Percentiles rank a stretch among this genome's conserved stretches.
phyloP scores from a whole-genome alignment of 805 yeast species.

The Monosporozyma solicola region DNA sequence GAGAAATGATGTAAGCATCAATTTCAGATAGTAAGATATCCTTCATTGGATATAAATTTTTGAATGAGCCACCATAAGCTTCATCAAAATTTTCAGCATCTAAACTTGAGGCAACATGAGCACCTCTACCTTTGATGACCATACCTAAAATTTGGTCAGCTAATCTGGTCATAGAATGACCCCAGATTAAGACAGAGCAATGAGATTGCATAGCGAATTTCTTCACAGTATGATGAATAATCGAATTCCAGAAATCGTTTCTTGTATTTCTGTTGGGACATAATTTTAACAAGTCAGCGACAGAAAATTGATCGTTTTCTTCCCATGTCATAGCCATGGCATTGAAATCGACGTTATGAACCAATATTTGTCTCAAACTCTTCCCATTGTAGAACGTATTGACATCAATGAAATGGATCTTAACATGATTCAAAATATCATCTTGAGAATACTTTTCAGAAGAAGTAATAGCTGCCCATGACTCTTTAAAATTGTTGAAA shows the following conservation, averaged over 20 bases:
- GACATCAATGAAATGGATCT: constrained; percentile 35
- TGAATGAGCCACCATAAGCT: constrained; percentile 29
- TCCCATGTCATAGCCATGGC: constrained; percentile 5
- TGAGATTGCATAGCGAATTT: constrained; percentile 41
- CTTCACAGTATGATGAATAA: constrained; percentile 40
- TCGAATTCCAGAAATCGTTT: constrained; percentile 49
- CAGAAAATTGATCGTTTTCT: not conserved
- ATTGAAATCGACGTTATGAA: constrained; percentile 25
- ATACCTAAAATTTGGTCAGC: constrained; percentile 74
- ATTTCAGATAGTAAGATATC: constrained; percentile 69
- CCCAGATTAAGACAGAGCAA: constrained; percentile 46
- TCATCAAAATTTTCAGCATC: constrained; percentile 32
- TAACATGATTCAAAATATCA: constrained; percentile 27
- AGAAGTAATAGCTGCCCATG: constrained; percentile 7
- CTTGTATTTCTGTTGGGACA: constrained; percentile 49
- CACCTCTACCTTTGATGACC: constrained; percentile 82
- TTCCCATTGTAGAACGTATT: constrained; percentile 32
- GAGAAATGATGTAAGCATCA: constrained; percentile 37
- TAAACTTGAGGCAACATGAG: constrained; percentile 45
- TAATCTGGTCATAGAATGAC: constrained; percentile 72
- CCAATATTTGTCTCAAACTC: constrained; percentile 25
- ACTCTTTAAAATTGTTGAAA: constrained; percentile 10
- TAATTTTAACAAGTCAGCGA: constrained; percentile 9
- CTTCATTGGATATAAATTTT: constrained; percentile 59
- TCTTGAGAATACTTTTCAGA: constrained; percentile 15